Evolutionary conservation across 352 stramenopile genomes (phyloP).

Genomic region (Globisporangium orthogonon): DNA sequence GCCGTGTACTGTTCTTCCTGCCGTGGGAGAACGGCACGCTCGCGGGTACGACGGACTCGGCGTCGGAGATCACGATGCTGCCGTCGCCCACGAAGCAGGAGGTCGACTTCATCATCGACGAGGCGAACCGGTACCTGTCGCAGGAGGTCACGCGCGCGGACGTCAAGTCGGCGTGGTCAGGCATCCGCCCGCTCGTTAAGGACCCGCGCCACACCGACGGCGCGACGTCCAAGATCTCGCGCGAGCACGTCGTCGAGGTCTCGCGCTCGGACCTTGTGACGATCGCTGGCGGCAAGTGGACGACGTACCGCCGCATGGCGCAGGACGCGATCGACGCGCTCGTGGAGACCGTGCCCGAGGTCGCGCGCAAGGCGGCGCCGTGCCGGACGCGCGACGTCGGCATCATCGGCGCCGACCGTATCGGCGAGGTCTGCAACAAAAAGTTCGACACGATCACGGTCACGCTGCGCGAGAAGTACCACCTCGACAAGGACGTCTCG

Average conservation of each 20-base stretch:
- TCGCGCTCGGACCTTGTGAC: conserved; percentile 89
- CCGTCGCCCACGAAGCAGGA: conserved; percentile 90
- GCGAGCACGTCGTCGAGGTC: conserved; percentile 93
- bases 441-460: conserved; percentile 95
- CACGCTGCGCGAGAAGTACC: conserved; percentile 91
- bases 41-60: conserved; percentile 91
- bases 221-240: conserved; percentile 87
- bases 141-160: conserved; percentile 87
- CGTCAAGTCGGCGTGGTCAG: conserved; percentile 93
- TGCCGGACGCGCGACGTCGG: conserved; percentile 82
- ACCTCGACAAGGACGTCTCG: conserved; percentile 91
- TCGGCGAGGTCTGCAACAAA: conserved; percentile 92
- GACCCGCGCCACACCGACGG: conserved; percentile 82
- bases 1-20: conserved; percentile 93
- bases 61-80: conserved; percentile 92
- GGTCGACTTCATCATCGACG: conserved; percentile 93
- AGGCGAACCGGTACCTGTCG: conserved; percentile 89
- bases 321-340: conserved; percentile 92
- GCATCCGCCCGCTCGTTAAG: conserved; percentile 92
- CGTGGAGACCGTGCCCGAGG: conserved; percentile 66
- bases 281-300: conserved; percentile 96
- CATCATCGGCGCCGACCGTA: conserved; percentile 86
- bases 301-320: conserved; percentile 94
- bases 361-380: conserved; percentile 58
- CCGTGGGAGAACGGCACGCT: conserved; percentile 94